phyloP scores from a whole-genome alignment of 176 grass and related monocot genomes.

The Ampelocalamus luodianensis region DNA sequence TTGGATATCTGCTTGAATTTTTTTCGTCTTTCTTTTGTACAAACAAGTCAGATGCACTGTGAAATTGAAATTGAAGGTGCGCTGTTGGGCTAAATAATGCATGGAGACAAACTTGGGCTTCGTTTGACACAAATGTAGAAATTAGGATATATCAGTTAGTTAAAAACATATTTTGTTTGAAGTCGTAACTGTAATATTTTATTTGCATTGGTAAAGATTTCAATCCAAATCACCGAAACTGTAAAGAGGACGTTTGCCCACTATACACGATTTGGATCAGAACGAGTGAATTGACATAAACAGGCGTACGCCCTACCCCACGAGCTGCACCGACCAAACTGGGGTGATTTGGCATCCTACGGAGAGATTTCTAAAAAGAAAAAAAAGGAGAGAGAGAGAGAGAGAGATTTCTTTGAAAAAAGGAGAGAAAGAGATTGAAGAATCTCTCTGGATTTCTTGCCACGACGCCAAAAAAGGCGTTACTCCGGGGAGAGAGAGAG shows the following conservation, averaged over 20 bases:
- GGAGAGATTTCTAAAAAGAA: not conserved
- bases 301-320: not conserved
- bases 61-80: not conserved
- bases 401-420: too few species aligned
- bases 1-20: too few species aligned
- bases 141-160: not conserved
- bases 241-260: not conserved
- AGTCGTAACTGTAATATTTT: not conserved
- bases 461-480: not conserved
- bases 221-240: not conserved
- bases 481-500: not conserved
- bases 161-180: not conserved
- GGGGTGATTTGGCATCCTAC: not conserved
- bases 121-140: not conserved
- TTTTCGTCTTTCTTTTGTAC: not conserved
- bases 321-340: conserved; percentile 21
- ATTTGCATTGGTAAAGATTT: not conserved
- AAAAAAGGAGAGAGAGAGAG: too few species aligned
- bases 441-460: conserved; percentile 22
- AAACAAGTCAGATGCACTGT: not conserved
- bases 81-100: not conserved
- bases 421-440: not conserved
- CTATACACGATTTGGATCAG: not conserved
- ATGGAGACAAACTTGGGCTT: not conserved
- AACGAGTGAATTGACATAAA: not conserved